These are phyloP conservation scores for Camellia sinensis DNA, from an alignment of 148 eudicot genomes.

Conservation along the genomic window DNA sequence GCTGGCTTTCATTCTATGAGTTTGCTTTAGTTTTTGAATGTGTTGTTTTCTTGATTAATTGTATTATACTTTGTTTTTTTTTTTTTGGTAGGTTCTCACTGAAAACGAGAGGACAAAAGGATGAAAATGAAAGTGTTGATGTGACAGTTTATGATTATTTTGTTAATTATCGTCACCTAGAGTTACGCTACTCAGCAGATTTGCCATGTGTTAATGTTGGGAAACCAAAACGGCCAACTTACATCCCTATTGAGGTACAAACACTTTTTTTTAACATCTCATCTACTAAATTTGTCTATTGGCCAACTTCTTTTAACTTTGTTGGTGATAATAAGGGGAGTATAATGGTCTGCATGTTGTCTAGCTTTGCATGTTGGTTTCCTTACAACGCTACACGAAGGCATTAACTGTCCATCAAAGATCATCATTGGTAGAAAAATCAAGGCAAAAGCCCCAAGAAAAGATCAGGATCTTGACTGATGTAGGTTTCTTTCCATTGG, in stretches of 20 bases:
- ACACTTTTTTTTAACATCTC: too few species aligned
- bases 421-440: slow-evolving; percentile 30
- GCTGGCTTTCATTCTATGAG: not conserved
- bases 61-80: not conserved
- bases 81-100: slow-evolving; percentile 19
- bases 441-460: slow-evolving; percentile 36
- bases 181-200: slow-evolving; percentile 18
- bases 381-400: slow-evolving; percentile 32
- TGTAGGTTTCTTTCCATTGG: slow-evolving; percentile 9
- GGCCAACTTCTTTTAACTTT: not conserved
- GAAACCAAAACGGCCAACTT: slow-evolving; percentile 25
- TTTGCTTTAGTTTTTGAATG: not conserved
- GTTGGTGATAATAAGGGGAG: not conserved
- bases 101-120: slow-evolving; percentile 10
- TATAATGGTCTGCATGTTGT: not conserved
- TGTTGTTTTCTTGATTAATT: not conserved
- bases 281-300: not conserved
- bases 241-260: slow-evolving; percentile 35
- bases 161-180: slow-evolving; percentile 12
- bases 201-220: slow-evolving; percentile 39
- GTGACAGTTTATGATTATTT: slow-evolving; percentile 34
- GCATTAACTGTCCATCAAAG: slow-evolving; percentile 23
- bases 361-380: slow-evolving; percentile 30
- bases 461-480: slow-evolving; percentile 21
- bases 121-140: slow-evolving; percentile 12